Base-by-base conservation (phyloP, 306 rosid species). In the Sophora flavescens region DNA sequence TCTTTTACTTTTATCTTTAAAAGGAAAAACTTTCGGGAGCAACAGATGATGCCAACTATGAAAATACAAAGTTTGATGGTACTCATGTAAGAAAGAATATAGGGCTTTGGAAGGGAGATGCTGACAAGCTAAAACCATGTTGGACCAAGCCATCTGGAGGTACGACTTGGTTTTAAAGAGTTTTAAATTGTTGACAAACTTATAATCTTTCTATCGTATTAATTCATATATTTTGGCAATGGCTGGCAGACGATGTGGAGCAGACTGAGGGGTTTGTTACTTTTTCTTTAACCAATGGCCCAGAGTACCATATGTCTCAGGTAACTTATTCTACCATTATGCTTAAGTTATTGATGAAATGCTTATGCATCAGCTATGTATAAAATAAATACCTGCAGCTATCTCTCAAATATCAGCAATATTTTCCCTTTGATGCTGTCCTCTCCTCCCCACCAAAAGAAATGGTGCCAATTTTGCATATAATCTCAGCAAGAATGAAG, bases 241-340 rank as follows among this genome's bases (percentile, higher is more conserved):
- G 80, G 44, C 22, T 85, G n/a, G 79, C 91, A 91, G 99, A 88
- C 2, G 89, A 84, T 54, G 93, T 80, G 13, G 92, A 86, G 80
- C 87, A 83, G 85, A 89, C 95, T 18, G 92, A 87, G 16, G 99
- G 99, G 1, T 92, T 80, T 78, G 92, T 95, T 85, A 87, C 85
- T 13, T 90, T 95, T 83, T 92, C 98, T 1, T 84, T 95, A 71
- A 95, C 98, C 28, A 93, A 88, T 71, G 98, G 98, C 42, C 97
- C 98, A 0, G 98, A 92, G 83, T 95, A 92, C 82, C 97, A 95
- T 79, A 62, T 95, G 74, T 92, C 97, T 12, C 99, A 95, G 99
- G 99, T 95, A 92, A 70, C 45, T 13, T 47, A 63, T 78, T 62
- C 76, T 32, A 60, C 26, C 17, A 48, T 36, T 78, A 72, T 44